phyloP scores from a whole-genome alignment of 176 grass and related monocot genomes.

The Bromus sterilis region DNA sequence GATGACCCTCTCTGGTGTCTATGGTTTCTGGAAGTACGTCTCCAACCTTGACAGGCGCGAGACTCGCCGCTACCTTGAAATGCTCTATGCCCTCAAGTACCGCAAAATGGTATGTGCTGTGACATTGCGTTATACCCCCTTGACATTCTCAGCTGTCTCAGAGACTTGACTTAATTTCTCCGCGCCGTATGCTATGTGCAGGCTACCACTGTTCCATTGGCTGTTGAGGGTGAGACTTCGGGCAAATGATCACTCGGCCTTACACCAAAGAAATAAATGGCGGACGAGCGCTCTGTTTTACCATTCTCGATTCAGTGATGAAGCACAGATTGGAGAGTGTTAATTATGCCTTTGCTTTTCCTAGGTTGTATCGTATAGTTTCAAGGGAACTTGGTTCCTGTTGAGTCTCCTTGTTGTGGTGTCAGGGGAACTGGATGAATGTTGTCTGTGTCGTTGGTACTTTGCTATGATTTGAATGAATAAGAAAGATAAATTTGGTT shows the following conservation, averaged over 20 bases:
- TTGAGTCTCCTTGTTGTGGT: not conserved
- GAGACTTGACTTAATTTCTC: not conserved
- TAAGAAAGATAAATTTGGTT: not conserved
- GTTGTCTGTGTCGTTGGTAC: not conserved
- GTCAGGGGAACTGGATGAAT: not conserved
- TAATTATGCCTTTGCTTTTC: not conserved
- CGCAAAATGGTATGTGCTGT: conserved; percentile 45
- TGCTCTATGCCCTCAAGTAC: conserved; percentile 78
- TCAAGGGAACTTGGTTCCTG: not conserved
- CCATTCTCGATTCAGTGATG: not conserved
- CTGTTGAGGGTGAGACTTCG: conserved; percentile 47
- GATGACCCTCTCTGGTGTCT: conserved; percentile 75
- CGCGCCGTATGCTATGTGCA: conserved; percentile 2
- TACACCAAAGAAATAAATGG: not conserved
- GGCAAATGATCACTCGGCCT: conserved; percentile 27
- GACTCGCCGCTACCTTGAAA: conserved; percentile 73
- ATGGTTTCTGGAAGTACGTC: conserved; percentile 79
- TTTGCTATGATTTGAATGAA: conserved; percentile 11
- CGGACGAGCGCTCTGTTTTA: not conserved
- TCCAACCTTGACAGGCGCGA: conserved; percentile 75
- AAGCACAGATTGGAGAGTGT: conserved; percentile 11
- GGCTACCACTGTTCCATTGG: conserved; percentile 65
- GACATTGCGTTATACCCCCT: not conserved
- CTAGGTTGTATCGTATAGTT: not conserved
- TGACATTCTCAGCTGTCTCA: not conserved